Base-by-base conservation (phyloP, 192 early-diverging fungal genomes). In the Cetraspora pellucida region DNA sequence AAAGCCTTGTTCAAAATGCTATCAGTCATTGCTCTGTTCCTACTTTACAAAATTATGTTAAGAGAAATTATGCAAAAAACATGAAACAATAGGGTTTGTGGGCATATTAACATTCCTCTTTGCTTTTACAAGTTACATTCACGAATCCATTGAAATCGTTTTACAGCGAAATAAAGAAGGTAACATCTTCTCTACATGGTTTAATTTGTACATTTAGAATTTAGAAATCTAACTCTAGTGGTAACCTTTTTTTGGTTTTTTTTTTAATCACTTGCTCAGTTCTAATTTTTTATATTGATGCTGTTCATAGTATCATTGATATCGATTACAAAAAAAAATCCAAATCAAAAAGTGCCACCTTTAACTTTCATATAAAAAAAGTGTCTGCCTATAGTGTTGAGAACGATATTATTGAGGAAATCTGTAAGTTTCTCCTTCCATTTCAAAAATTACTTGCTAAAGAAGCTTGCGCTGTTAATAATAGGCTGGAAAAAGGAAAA, bases 61-160 rank as follows among this genome's bases (percentile, higher is more conserved):
- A 66, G 43, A 21, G 59, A 76, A 66, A 76, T 37, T 76, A 54
- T 17, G 13, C 2, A 50, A 74, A 74, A 37, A 74, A 74, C 44
- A 49, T 21, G 23, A n/a, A 78, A 19, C 59, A 31, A 31, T 79
- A 31, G 61, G 71, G 46, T 9, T 27, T 79, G n/a, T 79, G 47
- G 43, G 52, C 72, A 28, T 49, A 52, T 50, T 60, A 79, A 31
- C 25, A 75, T 47, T 79, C 64, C 9, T 46, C 60, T 45, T 37
- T 79, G 9, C 63, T 79, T 43, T 44, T 79, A 10, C 78, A 79
- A 76, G 74, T 30, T 3, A 74, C 74, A 6, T 64, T 37, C 6
- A 63, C 63, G 13, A 75, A 60, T 61, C 21, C 50, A 7, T 60
- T 79, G 6, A 74, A 79, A 28, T 50, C 72, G 3, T 79, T 65